Base-by-base conservation (phyloP, 805 yeast species). In the Monosporozyma yasuniensis region DNA sequence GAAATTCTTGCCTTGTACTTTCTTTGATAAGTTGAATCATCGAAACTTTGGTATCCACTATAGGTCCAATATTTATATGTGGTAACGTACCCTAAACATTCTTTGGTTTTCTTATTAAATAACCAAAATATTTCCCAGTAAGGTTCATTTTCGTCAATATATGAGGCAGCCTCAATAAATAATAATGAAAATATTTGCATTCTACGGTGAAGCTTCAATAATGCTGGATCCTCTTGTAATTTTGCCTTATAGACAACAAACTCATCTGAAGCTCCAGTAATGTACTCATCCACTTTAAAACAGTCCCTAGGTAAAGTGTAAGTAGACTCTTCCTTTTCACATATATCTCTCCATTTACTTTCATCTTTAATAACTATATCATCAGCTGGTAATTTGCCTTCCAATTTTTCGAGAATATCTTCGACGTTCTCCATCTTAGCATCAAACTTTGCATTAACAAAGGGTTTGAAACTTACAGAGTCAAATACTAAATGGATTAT, bases 101-200 rank as follows among this genome's bases (percentile, higher is more conserved):
- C 79, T 14, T 64, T 67, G 0, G 66, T 67, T 1, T 49, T 50
- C 7, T 63, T 61, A 44, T 69, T 66, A 19, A 70, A 61, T 6
- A 84, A 55, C 35, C 83, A 71, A 61, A 78, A 90, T 2, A 89
- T 63, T 45, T 86, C 88, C 99, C 99, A 93, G 16, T 77, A 72
- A 8, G 75, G 74, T 65, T 93, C 99, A 0, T 65, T 65, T 38
- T 75, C 73, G 61, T 90, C 96, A 50, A 93, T 88, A 59, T 79
- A 87, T 1, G 95, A 81, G 1, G 96, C 98, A 0, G 96, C 98
- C 64, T 93, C 99, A 56, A 93, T 91, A 68, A 83, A 89, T 10
- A 93, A 71, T 25, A 91, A 69, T 14, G 87, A 86, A 57, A 93
- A 78, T 1, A 90, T 80, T 57, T 88, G 95, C 55, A 89, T 72